Conservation (phyloP, 2,329 filamentous ascomycete species). For the Pestalotiopsis sp. region DNA sequence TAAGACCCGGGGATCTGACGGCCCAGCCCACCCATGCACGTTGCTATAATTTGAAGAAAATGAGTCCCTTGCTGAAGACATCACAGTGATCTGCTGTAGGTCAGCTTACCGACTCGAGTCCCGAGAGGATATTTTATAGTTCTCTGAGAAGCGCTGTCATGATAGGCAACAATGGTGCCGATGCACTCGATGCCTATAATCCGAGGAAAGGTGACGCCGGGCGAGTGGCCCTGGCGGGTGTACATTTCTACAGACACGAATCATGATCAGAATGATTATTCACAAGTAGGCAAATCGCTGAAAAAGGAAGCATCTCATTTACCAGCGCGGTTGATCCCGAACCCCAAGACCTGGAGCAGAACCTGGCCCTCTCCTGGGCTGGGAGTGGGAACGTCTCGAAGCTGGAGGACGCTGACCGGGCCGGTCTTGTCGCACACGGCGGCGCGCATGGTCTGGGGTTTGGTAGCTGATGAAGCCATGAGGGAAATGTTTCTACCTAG, state of each 20-base stretch:
- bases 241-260: conserved; percentile 38
- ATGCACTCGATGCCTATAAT: conserved; percentile 50
- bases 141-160: conserved; percentile 23
- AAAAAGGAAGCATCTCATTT: too few relatives aligned
- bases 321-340: conserved; percentile 45
- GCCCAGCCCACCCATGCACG: conserved; percentile 52
- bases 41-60: conserved; percentile 28
- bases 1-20: conserved; percentile 49
- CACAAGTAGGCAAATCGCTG: too few relatives aligned
- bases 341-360: conserved; percentile 43
- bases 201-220: conserved; percentile 41
- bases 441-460: conserved; percentile 42
- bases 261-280: conserved; percentile 15
- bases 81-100: neutral
- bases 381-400: conserved; percentile 41
- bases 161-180: conserved; percentile 40
- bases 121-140: conserved; percentile 38
- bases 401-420: conserved; percentile 38
- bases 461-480: conserved; percentile 8
- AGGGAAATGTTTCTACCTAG: neutral
- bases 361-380: conserved; percentile 37
- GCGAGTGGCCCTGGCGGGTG: conserved; percentile 46
- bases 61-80: neutral
- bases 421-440: conserved; percentile 42
- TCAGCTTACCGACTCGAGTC: conserved; percentile 31